Evolutionary conservation across 345 rosid species (phyloP), one percentile per base, ranked within the genome.

Genomic region (Gynandropsis gynandra): DNA sequence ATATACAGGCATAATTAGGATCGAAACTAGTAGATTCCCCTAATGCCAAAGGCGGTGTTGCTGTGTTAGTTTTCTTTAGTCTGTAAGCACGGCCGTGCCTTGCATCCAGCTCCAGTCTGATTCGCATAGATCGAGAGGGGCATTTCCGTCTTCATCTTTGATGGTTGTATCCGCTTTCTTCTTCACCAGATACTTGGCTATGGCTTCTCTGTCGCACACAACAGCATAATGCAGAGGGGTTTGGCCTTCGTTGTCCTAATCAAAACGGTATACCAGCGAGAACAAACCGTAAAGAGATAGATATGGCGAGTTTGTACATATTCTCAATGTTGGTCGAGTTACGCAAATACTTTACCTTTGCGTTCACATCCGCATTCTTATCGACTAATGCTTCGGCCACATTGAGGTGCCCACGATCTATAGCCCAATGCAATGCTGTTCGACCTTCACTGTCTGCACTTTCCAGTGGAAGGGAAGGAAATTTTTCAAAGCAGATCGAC

Each of bases 341-440:
- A n/a, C n/a, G n/a, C n/a, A n/a, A n/a, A n/a, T n/a, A n/a, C n/a
- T n/a, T n/a, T n/a, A 85, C 98, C 78, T 85, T 79, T 1, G 88
- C 86, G 59, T 92, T 79, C 31, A 92, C 61, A 64, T 92, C 85
- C 10, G 90, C 82, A 0, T 83, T 76, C 63, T 56, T 78, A 57
- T 73, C 72, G 58, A 87, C 56, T 47, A 92, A 87, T 21, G 65
- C 66, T 59, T 83, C 76, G 11, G 70, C 70, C 11, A 81, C 68
- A 14, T 74, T 62, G 7, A 69, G 60, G 55, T 85, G 92, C 8
- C 97, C 95, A 24, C 95, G 92, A 62, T 90, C 96, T 58, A 82
- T 89, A 48, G 96, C 98, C 96, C 98, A 87, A 59, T 92, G 98
- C 71, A 92, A 48, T 4, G 98, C 85, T 40, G 94, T 81, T 35